These are phyloP conservation scores for Camelina laxa DNA, from an alignment of 345 rosid species.

Conservation along the genomic window DNA sequence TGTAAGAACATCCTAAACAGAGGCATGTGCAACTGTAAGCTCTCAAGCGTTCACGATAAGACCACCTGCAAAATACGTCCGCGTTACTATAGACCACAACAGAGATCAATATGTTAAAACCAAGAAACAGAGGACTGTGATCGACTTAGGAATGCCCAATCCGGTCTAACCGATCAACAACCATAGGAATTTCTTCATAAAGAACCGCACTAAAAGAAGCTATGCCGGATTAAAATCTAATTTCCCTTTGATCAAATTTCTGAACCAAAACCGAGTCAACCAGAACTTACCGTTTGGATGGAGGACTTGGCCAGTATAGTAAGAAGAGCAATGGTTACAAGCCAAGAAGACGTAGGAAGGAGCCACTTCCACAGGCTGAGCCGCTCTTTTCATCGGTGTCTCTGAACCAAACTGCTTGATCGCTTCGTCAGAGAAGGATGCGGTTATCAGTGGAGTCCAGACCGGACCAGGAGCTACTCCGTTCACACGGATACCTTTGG, in stretches of 20 bases:
- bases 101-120: not conserved
- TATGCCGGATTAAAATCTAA: not conserved
- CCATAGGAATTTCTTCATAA: not conserved
- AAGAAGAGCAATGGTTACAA: slow-evolving; percentile 78
- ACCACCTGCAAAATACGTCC: slow-evolving; percentile 40
- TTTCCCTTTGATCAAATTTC: not conserved
- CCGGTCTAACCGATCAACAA: not conserved
- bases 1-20: slow-evolving; percentile 8
- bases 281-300: slow-evolving; percentile 70
- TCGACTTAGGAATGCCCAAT: not conserved
- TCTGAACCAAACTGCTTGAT: slow-evolving; percentile 54
- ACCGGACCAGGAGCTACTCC: slow-evolving; percentile 87
- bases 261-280: not conserved
- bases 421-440: slow-evolving; percentile 63
- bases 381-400: slow-evolving; percentile 74
- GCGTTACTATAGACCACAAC: not conserved
- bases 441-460: slow-evolving; percentile 78
- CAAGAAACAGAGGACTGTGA: not conserved
- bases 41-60: slow-evolving; percentile 43
- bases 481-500: slow-evolving; percentile 65
- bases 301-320: slow-evolving; percentile 75
- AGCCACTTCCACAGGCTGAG: slow-evolving; percentile 81
- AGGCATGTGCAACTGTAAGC: not conserved
- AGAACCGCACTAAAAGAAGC: not conserved
- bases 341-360: slow-evolving; percentile 78